Evolutionary conservation across 805 yeast genomes (phyloP).

Genomic region (Myxozyma mucilagina): DNA sequence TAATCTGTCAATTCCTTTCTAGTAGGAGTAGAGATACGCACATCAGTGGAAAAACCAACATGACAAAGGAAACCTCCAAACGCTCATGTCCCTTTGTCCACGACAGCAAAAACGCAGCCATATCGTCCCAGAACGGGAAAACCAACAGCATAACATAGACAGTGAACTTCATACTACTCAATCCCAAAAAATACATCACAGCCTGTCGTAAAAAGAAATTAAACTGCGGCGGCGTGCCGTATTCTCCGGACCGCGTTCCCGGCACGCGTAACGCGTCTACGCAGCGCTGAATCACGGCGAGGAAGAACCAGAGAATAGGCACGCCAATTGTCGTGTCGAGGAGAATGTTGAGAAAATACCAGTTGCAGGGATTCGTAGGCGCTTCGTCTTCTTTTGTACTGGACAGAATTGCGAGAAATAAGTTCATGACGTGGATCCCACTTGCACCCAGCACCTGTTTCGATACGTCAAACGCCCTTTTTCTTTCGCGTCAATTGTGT

Average conservation of each 20-base stretch:
- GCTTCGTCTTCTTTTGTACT: constrained; percentile 38
- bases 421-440: constrained; percentile 77
- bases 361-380: constrained; percentile 78
- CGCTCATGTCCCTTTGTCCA: constrained; percentile 82
- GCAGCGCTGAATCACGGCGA: constrained; percentile 50
- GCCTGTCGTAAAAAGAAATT: constrained; percentile 72
- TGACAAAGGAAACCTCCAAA: constrained; percentile 81
- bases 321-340: constrained; percentile 95
- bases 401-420: constrained; percentile 63
- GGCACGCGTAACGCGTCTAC: constrained; percentile 48
- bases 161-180: constrained; percentile 61
- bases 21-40: constrained; percentile 8
- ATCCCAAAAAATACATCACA: constrained; percentile 62
- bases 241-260: constrained; percentile 54
- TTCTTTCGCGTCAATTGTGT: too few relatives aligned
- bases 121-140: constrained; percentile 65
- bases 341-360: constrained; percentile 83
- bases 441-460: constrained; percentile 88
- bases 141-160: constrained; percentile 58
- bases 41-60: constrained; percentile 53
- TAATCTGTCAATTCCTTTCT: neutral
- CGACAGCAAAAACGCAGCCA: constrained; percentile 73
- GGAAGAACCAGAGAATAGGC: constrained; percentile 65
- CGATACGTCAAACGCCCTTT: constrained; percentile 67
- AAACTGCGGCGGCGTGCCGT: constrained; percentile 61